Conservation (phyloP, 2,329 filamentous ascomycete species). For the Colletotrichum sp. region DNA sequence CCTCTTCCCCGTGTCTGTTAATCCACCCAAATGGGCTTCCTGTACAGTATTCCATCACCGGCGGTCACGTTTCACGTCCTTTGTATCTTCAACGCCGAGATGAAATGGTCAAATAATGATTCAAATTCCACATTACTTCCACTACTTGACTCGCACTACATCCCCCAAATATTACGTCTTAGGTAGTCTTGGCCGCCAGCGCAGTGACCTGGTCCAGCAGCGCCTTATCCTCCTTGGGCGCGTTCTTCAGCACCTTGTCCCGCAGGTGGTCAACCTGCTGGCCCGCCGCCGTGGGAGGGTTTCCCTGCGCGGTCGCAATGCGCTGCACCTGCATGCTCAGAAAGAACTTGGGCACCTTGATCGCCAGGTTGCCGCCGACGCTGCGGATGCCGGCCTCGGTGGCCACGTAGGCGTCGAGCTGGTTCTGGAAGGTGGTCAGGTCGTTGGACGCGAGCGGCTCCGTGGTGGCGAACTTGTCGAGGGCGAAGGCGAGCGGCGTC, state of each 20-base stretch:
- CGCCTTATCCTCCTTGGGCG: slow-evolving; percentile 50
- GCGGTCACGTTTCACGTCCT: neutral
- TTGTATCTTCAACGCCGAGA: neutral
- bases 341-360: slow-evolving; percentile 71
- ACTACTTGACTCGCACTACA: neutral
- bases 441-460: slow-evolving; percentile 52
- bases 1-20: neutral
- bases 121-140: slow-evolving; percentile 9
- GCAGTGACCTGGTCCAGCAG: slow-evolving; percentile 58
- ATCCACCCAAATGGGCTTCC: neutral
- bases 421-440: slow-evolving; percentile 56
- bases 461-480: slow-evolving; percentile 57
- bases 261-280: slow-evolving; percentile 61
- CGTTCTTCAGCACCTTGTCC: slow-evolving; percentile 63
- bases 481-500: slow-evolving; percentile 58
- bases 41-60: slow-evolving; percentile 1
- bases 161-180: neutral
- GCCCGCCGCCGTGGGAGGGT: slow-evolving; percentile 53
- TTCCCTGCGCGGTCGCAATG: slow-evolving; percentile 65
- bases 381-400: slow-evolving; percentile 65
- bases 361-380: slow-evolving; percentile 55
- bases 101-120: slow-evolving; percentile 7
- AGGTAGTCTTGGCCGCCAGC: slow-evolving; percentile 26
- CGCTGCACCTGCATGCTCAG: slow-evolving; percentile 62
- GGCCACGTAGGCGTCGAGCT: slow-evolving; percentile 61